Evolutionary conservation across 345 rosid genomes (phyloP), one percentile per base, ranked within the genome.

Genomic region (Atalantia buxifolia): DNA sequence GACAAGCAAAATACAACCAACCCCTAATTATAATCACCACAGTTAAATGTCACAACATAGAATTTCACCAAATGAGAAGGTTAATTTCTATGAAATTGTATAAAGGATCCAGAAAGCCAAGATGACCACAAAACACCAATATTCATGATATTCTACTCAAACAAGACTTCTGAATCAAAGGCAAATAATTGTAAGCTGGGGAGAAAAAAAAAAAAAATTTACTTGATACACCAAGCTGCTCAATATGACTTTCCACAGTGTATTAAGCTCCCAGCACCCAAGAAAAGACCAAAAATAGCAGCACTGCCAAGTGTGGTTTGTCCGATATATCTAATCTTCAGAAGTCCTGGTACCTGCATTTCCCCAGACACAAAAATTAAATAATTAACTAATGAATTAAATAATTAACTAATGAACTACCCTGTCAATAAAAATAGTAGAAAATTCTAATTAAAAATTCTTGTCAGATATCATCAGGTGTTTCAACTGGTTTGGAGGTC

Each of bases 271-370:
- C 98, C 98, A 0, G 94, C 98, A 61, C 96, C 98, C 79, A 95
- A 83, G 86, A 95, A 95, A 60, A 95, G 97, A 78, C 99, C 99
- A 72, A 93, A 95, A 73, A 95, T 85, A 6, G 99, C 99, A 6
- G 98, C 98, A 66, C 96, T 93, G 7, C 96, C 94, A 0, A 95
- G 31, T 31, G 99, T 95, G 16, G 98, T 88, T 87, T 92, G 98
- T 27, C 98, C 99, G 55, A 95, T 88, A 79, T 90, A 83, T 84
- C 98, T 91, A 9, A 93, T 85, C 89, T 95, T 95, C 86, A 92
- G 73, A 60, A 93, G 89, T 68, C 98, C 96, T 1, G 96, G 98
- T 2, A 93, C 92, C 96, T 93, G 82, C 74, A 76, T 31, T 25
- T 35, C 9, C 16, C 42, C 53, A 36, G 30, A 69, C 28, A 4